phyloP scores from a whole-genome alignment of 2,329 filamentous ascomycete genomes.

The Xylariaceae sp. region DNA sequence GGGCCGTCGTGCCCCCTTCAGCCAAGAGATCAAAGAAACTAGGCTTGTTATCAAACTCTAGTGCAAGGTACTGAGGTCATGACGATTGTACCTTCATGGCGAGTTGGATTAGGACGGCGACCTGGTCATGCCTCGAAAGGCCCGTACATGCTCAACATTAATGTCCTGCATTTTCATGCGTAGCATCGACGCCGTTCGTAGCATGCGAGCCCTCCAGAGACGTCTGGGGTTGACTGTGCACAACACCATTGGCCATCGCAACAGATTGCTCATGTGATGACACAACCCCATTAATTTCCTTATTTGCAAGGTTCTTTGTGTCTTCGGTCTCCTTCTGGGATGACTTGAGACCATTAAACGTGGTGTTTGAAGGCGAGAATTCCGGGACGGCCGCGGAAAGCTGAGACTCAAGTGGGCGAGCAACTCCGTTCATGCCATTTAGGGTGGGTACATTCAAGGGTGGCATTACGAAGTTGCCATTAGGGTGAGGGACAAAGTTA shows the following conservation, averaged over 20 bases:
- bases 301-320: not conserved
- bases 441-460: slow-evolving; percentile 16
- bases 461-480: slow-evolving; percentile 27
- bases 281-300: slow-evolving; percentile 8
- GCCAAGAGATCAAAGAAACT: not conserved
- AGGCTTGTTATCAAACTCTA: not conserved
- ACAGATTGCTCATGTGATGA: slow-evolving; percentile 3
- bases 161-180: slow-evolving; percentile 7
- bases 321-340: slow-evolving; percentile 1
- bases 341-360: slow-evolving; percentile 13
- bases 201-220: not conserved
- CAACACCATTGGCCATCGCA: slow-evolving; percentile 6
- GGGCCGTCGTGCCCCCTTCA: not conserved
- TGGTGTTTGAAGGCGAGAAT: slow-evolving; percentile 43
- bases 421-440: slow-evolving; percentile 27
- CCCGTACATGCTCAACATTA: not conserved
- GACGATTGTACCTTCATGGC: not conserved
- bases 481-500: slow-evolving; percentile 31
- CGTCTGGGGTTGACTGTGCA: not conserved
- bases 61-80: not conserved
- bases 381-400: slow-evolving; percentile 60
- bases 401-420: slow-evolving; percentile 39
- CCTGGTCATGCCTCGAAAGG: not conserved
- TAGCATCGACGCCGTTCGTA: slow-evolving; percentile 8
- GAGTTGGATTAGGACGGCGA: not conserved